Percentiles rank a stretch among this genome's conserved stretches.
phyloP scores from a whole-genome alignment of 2,329 filamentous ascomycete genomes.

The Neospermospora avenae region DNA sequence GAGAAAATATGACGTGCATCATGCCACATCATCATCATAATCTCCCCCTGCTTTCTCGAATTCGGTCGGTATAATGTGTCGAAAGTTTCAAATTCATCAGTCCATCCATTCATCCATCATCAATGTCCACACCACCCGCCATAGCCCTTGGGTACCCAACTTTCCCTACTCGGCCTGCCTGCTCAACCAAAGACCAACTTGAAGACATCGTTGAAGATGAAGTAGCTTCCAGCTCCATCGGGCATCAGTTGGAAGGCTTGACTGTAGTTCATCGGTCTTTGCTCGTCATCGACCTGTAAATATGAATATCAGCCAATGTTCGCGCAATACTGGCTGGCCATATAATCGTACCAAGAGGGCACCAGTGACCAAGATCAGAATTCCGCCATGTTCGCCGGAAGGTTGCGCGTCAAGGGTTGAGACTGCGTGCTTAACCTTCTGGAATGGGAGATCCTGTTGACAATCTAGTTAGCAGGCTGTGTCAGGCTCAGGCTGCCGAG shows the following conservation, averaged over 20 bases:
- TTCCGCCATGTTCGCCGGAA: conserved; percentile 60
- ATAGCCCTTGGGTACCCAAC: conserved; percentile 27
- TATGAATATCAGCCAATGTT: conserved; percentile 16
- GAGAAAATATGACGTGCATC: conserved; percentile 10
- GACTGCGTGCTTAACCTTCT: conserved; percentile 75
- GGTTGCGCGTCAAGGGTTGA: conserved; percentile 82
- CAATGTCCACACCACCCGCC: too few species aligned
- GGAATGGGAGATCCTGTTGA: conserved; percentile 69
- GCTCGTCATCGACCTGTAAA: conserved; percentile 77
- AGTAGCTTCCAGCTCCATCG: conserved; percentile 67
- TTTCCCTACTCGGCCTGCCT: not conserved
- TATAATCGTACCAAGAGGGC: conserved; percentile 66
- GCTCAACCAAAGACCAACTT: conserved; percentile 67
- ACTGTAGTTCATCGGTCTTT: conserved; percentile 84
- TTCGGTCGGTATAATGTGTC: conserved; percentile 26
- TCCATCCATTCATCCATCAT: conserved; percentile 3
- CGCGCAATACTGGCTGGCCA: not conserved
- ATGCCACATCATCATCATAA: conserved; percentile 17
- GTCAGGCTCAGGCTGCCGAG: not conserved
- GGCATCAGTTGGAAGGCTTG: conserved; percentile 84
- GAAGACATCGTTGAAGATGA: conserved; percentile 93
- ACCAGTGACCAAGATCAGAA: conserved; percentile 87
- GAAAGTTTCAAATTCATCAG: conserved; percentile 17
- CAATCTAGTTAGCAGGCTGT: conserved; percentile 10
- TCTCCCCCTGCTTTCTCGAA: conserved; percentile 18